These are phyloP conservation scores for Graphilbum sp. DNA, from an alignment of 2,329 filamentous ascomycete genomes.

Conservation along the genomic window DNA sequence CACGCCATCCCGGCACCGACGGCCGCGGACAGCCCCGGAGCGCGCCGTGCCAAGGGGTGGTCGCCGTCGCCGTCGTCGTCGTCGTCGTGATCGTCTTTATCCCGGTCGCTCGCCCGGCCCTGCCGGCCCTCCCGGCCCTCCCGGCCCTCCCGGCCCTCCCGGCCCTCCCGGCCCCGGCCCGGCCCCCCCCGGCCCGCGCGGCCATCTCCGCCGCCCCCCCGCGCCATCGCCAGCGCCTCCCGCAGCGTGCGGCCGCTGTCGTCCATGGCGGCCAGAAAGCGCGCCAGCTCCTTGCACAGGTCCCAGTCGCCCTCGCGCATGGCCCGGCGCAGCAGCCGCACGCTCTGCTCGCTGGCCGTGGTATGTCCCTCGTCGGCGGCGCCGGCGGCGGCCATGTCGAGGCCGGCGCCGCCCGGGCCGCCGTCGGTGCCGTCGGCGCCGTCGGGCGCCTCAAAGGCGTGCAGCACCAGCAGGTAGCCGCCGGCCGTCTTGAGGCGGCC, in stretches of 20 bases:
- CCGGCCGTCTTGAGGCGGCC: slow-evolving; percentile 88
- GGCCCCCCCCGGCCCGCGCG: background rate
- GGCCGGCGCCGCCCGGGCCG: too few species aligned
- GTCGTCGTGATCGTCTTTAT: background rate
- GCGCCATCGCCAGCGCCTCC: slow-evolving; percentile 51
- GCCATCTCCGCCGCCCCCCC: too few species aligned
- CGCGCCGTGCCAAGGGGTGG: background rate
- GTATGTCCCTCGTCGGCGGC: background rate
- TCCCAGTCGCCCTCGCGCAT: slow-evolving; percentile 86
- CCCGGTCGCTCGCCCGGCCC: slow-evolving; percentile 14
- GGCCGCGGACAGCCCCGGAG: background rate
- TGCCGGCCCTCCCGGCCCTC: too few species aligned
- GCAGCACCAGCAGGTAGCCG: slow-evolving; percentile 87
- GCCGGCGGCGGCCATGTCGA: too few species aligned
- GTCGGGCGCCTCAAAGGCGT: slow-evolving; percentile 52
- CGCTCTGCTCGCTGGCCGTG: slow-evolving; percentile 58
- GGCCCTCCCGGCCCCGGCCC: background rate
- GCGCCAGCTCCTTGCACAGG: slow-evolving; percentile 80
- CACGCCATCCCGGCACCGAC: too few species aligned
- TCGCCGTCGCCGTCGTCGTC: background rate
- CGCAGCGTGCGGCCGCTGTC: slow-evolving; percentile 65
- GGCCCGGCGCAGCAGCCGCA: slow-evolving; percentile 64
- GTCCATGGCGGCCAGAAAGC: slow-evolving; percentile 90
- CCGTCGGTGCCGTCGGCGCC: too few species aligned
- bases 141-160: too few species aligned